Percentiles rank a stretch among this genome's conserved stretches.
Conservation (phyloP, 768 basidiomycete species). For the Tulasnella sp. region DNA sequence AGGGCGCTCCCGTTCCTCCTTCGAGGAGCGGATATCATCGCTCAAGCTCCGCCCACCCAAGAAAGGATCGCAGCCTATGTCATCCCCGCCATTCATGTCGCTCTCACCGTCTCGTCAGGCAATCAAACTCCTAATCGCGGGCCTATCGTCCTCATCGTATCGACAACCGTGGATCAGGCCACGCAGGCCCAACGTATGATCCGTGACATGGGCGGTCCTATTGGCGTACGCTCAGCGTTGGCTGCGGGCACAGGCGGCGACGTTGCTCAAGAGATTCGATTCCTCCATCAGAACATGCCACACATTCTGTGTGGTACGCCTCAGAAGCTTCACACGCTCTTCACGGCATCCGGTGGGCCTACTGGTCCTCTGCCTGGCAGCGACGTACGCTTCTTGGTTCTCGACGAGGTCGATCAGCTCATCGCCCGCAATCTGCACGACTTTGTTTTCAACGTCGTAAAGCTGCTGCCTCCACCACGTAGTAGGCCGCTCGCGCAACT, state of each 20-base stretch:
- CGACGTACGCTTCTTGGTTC: slow-evolving; percentile 85
- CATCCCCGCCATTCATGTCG: slow-evolving; percentile 79
- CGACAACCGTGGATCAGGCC: slow-evolving; percentile 97
- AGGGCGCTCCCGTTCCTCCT: slow-evolving; percentile 91
- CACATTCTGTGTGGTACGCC: slow-evolving; percentile 96
- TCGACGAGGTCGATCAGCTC: slow-evolving; percentile 96
- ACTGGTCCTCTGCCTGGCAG: slow-evolving; percentile 59
- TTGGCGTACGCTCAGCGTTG: slow-evolving; percentile 83
- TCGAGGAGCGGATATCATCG: slow-evolving; percentile 91
- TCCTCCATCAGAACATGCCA: slow-evolving; percentile 83
- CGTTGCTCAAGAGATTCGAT: slow-evolving; percentile 60
- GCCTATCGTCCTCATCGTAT: slow-evolving; percentile 84
- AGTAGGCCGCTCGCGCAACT: slow-evolving; percentile 43
- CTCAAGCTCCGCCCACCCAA: slow-evolving; percentile 96
- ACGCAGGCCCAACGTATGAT: slow-evolving; percentile 95
- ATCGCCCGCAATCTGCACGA: slow-evolving; percentile 96
- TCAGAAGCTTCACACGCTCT: slow-evolving; percentile 87
- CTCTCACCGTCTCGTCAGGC: slow-evolving; percentile 48
- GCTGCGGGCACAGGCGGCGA: slow-evolving; percentile 71
- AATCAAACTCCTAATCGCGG: slow-evolving; percentile 53
- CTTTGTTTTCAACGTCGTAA: slow-evolving; percentile 86
- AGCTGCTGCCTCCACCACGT: slow-evolving; percentile 79
- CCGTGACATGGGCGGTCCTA: slow-evolving; percentile 83
- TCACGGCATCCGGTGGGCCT: slow-evolving; percentile 43
- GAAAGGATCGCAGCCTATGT: slow-evolving; percentile 97